Percentiles rank a stretch among this genome's conserved stretches.
These are phyloP conservation scores for Psidium guajava DNA, from an alignment of 345 rosid genomes.

Conservation along the genomic window DNA sequence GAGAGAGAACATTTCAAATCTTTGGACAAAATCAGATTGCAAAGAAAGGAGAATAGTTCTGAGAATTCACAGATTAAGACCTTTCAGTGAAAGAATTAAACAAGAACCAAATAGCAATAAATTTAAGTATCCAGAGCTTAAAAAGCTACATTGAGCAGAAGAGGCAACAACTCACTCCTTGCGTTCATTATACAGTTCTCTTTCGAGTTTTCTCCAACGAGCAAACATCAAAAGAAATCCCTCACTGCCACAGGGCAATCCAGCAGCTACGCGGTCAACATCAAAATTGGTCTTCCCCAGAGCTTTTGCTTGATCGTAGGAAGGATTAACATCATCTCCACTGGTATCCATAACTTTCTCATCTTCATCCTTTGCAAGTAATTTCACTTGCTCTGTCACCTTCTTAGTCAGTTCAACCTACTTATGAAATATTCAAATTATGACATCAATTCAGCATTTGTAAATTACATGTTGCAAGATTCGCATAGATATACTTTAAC, in stretches of 20 bases:
- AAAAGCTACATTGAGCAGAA: neutral
- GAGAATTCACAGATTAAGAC: neutral
- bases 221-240: slow-evolving; percentile 99
- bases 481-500: neutral
- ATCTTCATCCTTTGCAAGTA: slow-evolving; percentile 86
- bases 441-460: neutral
- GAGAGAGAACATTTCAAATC: neutral
- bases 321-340: slow-evolving; percentile 48
- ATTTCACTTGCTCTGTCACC: slow-evolving; percentile 88
- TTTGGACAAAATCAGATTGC: neutral
- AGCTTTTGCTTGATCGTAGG: slow-evolving; percentile 98
- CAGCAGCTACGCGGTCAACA: slow-evolving; percentile 94
- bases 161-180: slow-evolving; percentile 38
- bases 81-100: neutral
- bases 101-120: neutral
- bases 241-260: slow-evolving; percentile 98
- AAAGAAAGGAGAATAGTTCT: neutral
- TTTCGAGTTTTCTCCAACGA: slow-evolving; percentile 98
- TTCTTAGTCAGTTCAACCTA: slow-evolving; percentile 79
- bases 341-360: slow-evolving; percentile 63
- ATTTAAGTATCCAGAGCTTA: neutral
- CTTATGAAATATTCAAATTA: slow-evolving; percentile 1
- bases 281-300: slow-evolving; percentile 97
- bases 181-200: slow-evolving; percentile 95
- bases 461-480: neutral